Base-by-base conservation (phyloP, 768 basidiomycete genomes). In the Collybia sp. region DNA sequence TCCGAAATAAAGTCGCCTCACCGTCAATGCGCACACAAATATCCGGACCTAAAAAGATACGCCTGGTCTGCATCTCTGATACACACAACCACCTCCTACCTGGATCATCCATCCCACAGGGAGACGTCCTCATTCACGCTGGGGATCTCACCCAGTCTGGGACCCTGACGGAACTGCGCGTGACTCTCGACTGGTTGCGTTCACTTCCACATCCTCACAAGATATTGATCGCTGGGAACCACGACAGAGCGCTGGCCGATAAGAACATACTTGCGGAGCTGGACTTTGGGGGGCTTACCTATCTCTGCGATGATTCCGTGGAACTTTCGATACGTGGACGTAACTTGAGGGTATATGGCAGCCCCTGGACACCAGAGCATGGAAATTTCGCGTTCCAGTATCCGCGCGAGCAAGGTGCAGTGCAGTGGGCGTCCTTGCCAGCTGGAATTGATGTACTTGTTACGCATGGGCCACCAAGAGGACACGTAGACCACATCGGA, bases 191-290 rank as follows among this genome's bases (percentile, higher is more conserved):
- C 6, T 68, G 54, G 51, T 43, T 62, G 33, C 31, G 41, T n/a
- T 45, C 41, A 11, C 65, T 64, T 18, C 62, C 70, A 18, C 67
- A 76, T 43, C 59, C 53, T 0, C 45, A 68, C 56, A 76, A 73
- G 43, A 32, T 73, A 15, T 62, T 71, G 48, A 65, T 74, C 30
- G 73, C 65, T 6, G 74, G 73, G 1, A 73, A 75, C 47, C 73
- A 72, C 54, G 72, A 74, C 41, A n/a, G 25, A 1, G 43, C 47
- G 10, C 62, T 72, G 33, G 50, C 51, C 2, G 52, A 51, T 12
- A 42, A 50, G 5, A 51, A 58, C 15, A 53, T 13, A 6, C 36
- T 19, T n/a, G 45, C 40, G 8, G 43, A 39, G 36, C 52, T 56
- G 32, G 45, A 49, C 16, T 65, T 58, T 49, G 62, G 67, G 12